These are phyloP conservation scores for Heritiera fomes DNA, from an alignment of 345 rosid species.

Conservation along the genomic window DNA sequence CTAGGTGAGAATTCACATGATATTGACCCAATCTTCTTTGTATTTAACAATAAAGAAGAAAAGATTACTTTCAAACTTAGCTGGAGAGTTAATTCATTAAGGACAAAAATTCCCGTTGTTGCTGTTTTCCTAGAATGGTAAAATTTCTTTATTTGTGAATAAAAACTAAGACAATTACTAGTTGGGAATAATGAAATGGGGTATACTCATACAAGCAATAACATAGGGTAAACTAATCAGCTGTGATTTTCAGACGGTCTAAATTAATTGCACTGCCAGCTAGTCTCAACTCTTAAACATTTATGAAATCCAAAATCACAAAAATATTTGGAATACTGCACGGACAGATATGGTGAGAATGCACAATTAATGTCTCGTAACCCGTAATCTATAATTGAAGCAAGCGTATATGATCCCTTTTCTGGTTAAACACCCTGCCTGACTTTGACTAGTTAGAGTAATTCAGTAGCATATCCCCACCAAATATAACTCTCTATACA, in stretches of 20 bases:
- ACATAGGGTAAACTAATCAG: background rate
- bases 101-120: background rate
- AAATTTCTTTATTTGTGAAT: constrained; percentile 4
- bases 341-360: background rate
- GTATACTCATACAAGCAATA: background rate
- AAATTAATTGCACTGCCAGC: background rate
- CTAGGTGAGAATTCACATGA: background rate
- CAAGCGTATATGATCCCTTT: background rate
- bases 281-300: background rate
- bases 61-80: background rate
- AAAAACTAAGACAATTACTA: background rate
- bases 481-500: background rate
- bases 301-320: background rate
- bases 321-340: background rate
- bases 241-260: background rate
- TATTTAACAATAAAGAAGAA: background rate
- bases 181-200: background rate
- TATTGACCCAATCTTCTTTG: background rate
- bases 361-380: background rate
- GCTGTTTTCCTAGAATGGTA: background rate
- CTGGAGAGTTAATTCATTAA: background rate
- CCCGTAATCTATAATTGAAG: no score
- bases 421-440: background rate
- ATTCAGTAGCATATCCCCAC: background rate
- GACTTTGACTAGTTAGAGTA: background rate